Base-by-base conservation (phyloP, 306 rosid species). In the Acacia confusa region DNA sequence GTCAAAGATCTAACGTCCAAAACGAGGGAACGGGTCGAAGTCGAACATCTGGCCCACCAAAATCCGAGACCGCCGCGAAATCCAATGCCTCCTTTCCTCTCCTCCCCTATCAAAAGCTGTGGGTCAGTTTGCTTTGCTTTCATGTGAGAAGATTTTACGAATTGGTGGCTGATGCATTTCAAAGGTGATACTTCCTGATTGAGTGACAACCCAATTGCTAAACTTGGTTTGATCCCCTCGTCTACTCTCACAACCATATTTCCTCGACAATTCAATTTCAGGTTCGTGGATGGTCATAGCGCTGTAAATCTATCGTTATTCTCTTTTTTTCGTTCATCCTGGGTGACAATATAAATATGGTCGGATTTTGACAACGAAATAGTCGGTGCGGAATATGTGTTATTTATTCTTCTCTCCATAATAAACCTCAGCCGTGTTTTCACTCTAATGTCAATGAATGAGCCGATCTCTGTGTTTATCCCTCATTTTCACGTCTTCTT, bases 11-110 rank as follows among this genome's bases (percentile, higher is more conserved):
- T 11, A 24, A 3, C 66, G 34, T 12, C 32, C 34, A 22, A 1
- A 24, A 27, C 5, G 20, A 19, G 20, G 43, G 75, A 70, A 22
- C 13, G 22, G 17, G 22, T 70, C 22, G 65, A 32, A 20, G 6
- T 70, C 38, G 30, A 1, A 6, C 50, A 22, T 44, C 16, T 65
- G 79, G 3, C 74, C 78, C 84, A 65, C 77, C 36, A 78, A 61
- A 83, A 66, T 48, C 78, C 75, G 48, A 66, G 24, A 25, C 76
- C 76, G 66, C 82, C 80, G 67, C 85, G 72, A 68, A 45, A 48
- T 52, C 50, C 66, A 67, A 22, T n/a, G 22, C 22, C 63, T 57
- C 13, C 3, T n/a, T n/a, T n/a, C n/a, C n/a, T n/a, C 14, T 14
- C 15, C 3, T 2, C 60, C 41, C 34, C 76, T 28, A 7, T 13